Evolutionary conservation across 805 yeast genomes (phyloP).

Genomic region (Candida xiaguanensis): DNA sequence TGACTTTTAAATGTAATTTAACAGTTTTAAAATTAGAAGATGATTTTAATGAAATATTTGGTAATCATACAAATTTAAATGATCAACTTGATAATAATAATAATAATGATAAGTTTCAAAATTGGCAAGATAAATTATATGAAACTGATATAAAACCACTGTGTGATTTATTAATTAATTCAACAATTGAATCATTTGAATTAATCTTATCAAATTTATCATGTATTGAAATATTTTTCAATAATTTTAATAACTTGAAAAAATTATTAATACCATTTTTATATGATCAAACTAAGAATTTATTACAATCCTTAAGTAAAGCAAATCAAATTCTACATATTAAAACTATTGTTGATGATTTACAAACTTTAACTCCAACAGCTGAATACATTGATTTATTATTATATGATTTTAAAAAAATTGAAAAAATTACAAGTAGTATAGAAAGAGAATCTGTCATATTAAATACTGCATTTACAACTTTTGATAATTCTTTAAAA

Average conservation of each 20-base stretch:
- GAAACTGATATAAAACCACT: constrained; percentile 20
- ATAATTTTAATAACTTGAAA: constrained; percentile 33
- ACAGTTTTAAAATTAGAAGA: constrained; percentile 25
- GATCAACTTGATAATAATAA: too few relatives aligned
- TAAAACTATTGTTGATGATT: constrained; percentile 29
- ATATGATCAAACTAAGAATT: constrained; percentile 26
- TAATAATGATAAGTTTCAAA: background rate
- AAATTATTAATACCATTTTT: constrained; percentile 35
- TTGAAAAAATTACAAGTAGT: constrained; percentile 37
- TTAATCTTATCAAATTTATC: constrained; percentile 21
- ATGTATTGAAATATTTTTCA: constrained; percentile 38
- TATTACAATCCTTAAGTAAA: constrained; percentile 24
- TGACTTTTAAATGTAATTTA: constrained; percentile 22
- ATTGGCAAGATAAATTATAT: constrained; percentile 26
- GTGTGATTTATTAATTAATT: constrained; percentile 15
- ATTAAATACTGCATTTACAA: constrained; percentile 23
- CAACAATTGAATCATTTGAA: constrained; percentile 16
- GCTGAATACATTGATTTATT: constrained; percentile 21
- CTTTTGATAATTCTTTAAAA: constrained; percentile 32
- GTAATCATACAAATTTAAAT: constrained; percentile 9
- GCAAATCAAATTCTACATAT: constrained; percentile 24
- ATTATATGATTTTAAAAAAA: constrained; percentile 27
- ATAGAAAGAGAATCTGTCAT: constrained; percentile 31
- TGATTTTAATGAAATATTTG: constrained; percentile 28
- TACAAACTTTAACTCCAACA: constrained; percentile 16